Evolutionary conservation across 768 basidiomycete genomes (phyloP), one percentile per base, ranked within the genome.

Genomic region (Leccinum sublutescens): DNA sequence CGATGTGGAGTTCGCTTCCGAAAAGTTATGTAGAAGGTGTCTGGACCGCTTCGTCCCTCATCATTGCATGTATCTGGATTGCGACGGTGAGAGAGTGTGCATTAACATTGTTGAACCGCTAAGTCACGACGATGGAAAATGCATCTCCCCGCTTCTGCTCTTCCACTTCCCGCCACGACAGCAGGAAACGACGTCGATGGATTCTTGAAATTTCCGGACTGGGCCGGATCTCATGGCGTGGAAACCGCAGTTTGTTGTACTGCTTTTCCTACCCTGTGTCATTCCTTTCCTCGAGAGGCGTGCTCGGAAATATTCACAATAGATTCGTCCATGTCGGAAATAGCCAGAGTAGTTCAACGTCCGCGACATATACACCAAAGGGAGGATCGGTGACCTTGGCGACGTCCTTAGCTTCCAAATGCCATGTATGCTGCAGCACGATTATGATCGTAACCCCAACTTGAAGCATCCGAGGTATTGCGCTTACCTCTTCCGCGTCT

Each of bases 361-460:
- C 34, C 23, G 34, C 1, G 29, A 4, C 25, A 14, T 10, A 27
- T 1, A 55, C 63, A 91, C 89, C 83, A 69, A 98, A 97, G 52
- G 79, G 79, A 34, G 93, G 86, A 75, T 98, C 95, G 15, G 36
- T 38, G 54, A 90, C 84, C 75, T 87, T 88, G 80, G 98, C 85
- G 43, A 86, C 93, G 69, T 98, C 97, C 76, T 98, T 98, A 69
- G 95, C 96, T 73, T 98, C 97, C 9, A 29, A 98, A 76, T 2
- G 97, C 97, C 47, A 83, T 92, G 78, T 97, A 98, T 15, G 94
- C 95, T 31, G 93, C 89, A 19, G 97, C 94, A 52, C 97, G 89
- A 78, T 99, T 98, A 31, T 11, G 31, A 75, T 96, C 98, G 79
- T 97, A 98, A 14, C 92, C 95, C 62, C 89, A 82, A 27, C 25